Evolutionary conservation across 768 basidiomycete species (phyloP).

Genomic region (Mycena rebaudengoi): DNA sequence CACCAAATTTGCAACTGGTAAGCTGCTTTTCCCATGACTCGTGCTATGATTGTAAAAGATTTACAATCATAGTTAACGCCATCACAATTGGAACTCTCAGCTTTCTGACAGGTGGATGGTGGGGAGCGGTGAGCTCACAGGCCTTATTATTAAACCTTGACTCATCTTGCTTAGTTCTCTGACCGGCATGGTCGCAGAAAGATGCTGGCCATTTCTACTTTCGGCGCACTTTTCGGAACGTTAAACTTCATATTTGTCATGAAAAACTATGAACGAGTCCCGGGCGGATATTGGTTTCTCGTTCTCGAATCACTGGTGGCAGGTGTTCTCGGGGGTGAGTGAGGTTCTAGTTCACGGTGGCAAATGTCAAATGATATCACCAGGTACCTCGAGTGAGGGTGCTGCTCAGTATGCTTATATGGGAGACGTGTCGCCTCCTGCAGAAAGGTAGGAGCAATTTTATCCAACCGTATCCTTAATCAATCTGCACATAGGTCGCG

Average conservation of each 20-base stretch:
- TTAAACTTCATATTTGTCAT: not conserved
- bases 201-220: not conserved
- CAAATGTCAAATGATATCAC: constrained; percentile 29
- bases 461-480: not conserved
- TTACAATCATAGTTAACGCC: not conserved
- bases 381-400: constrained; percentile 58
- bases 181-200: not conserved
- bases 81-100: not conserved
- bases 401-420: constrained; percentile 73
- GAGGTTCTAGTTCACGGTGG: constrained; percentile 11
- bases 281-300: not conserved
- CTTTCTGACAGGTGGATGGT: not conserved
- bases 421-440: constrained; percentile 69
- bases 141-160: not conserved
- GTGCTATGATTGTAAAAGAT: not conserved
- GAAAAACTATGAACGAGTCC: not conserved
- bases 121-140: not conserved
- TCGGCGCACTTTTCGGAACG: not conserved
- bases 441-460: constrained; percentile 58
- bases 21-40: constrained; percentile 26
- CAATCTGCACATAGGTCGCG: constrained; percentile 55
- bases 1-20: constrained; percentile 55
- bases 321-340: constrained; percentile 75
- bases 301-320: constrained; percentile 52
- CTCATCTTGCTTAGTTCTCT: constrained; percentile 33